These are phyloP conservation scores for Bipolaris sorokiniana DNA, from an alignment of 2,329 filamentous ascomycete genomes.

Conservation along the genomic window DNA sequence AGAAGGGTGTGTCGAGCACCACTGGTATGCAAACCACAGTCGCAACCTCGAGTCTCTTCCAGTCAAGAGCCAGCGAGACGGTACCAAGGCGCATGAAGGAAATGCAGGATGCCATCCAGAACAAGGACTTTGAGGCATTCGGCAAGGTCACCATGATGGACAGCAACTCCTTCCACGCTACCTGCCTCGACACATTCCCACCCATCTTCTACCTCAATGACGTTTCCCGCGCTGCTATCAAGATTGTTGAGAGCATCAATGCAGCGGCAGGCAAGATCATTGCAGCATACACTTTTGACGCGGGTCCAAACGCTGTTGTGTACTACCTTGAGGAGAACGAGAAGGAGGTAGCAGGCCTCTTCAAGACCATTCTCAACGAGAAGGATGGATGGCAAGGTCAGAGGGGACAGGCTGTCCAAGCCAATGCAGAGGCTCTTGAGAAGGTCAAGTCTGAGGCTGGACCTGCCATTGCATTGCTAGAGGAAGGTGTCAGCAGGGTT, in stretches of 20 bases:
- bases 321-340: constrained; percentile 89
- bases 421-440: constrained; percentile 63
- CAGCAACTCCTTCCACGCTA: constrained; percentile 95
- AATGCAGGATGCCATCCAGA: constrained; percentile 82
- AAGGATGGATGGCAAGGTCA: constrained; percentile 74
- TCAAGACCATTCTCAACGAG: constrained; percentile 69
- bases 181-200: constrained; percentile 91
- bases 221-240: constrained; percentile 82
- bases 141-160: constrained; percentile 94
- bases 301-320: constrained; percentile 93
- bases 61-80: constrained; percentile 73
- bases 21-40: constrained; percentile 98
- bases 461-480: constrained; percentile 58
- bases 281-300: constrained; percentile 96
- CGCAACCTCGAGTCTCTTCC: constrained; percentile 85
- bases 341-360: constrained; percentile 73
- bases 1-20: constrained; percentile 93
- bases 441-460: constrained; percentile 59
- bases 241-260: constrained; percentile 90
- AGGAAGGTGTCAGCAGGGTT: constrained; percentile 82
- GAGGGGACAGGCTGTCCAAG: constrained; percentile 60
- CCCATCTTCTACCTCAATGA: constrained; percentile 99
- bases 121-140: constrained; percentile 83
- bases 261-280: constrained; percentile 76
- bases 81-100: constrained; percentile 82